Percentiles rank a stretch among this genome's conserved stretches.
Evolutionary conservation across 106 monocot genomes (phyloP).

Genomic region (Dendrobium catenatum): DNA sequence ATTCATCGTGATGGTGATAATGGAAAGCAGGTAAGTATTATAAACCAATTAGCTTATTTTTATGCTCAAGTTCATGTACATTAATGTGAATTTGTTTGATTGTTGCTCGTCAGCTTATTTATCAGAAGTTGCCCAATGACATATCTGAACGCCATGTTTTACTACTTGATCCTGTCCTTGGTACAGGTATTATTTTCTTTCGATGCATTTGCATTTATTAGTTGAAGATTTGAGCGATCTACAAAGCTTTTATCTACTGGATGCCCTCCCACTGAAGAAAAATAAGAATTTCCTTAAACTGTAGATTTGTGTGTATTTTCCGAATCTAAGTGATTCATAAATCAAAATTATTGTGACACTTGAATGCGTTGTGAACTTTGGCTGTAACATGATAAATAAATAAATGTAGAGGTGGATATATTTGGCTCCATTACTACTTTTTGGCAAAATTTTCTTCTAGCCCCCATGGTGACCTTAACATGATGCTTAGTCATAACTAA

Average conservation of each 20-base stretch:
- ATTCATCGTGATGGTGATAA: constrained; percentile 92
- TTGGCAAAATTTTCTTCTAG: too few relatives aligned
- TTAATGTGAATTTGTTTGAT: neutral
- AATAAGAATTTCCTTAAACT: neutral
- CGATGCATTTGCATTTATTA: neutral
- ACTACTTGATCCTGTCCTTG: constrained; percentile 97
- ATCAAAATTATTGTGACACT: too few relatives aligned
- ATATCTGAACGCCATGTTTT: constrained; percentile 92
- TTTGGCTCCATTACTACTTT: too few relatives aligned
- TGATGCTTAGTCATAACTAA: too few relatives aligned
- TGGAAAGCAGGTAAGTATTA: constrained; percentile 62
- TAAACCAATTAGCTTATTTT: neutral
- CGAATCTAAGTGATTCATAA: too few relatives aligned
- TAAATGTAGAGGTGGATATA: too few relatives aligned
- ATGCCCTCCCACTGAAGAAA: neutral
- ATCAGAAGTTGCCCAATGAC: constrained; percentile 87
- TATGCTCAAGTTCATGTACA: neutral
- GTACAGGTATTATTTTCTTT: constrained; percentile 46
- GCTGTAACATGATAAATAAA: too few relatives aligned
- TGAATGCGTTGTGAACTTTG: too few relatives aligned
- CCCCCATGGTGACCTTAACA: too few relatives aligned
- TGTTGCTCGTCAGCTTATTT: constrained; percentile 59
- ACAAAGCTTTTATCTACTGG: neutral
- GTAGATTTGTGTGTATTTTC: neutral
- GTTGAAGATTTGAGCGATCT: neutral